Percentiles rank a stretch among this genome's conserved stretches.
These are phyloP conservation scores for Scenedesmus sp. DNA, from an alignment of 163 green algal species.

Conservation along the genomic window DNA sequence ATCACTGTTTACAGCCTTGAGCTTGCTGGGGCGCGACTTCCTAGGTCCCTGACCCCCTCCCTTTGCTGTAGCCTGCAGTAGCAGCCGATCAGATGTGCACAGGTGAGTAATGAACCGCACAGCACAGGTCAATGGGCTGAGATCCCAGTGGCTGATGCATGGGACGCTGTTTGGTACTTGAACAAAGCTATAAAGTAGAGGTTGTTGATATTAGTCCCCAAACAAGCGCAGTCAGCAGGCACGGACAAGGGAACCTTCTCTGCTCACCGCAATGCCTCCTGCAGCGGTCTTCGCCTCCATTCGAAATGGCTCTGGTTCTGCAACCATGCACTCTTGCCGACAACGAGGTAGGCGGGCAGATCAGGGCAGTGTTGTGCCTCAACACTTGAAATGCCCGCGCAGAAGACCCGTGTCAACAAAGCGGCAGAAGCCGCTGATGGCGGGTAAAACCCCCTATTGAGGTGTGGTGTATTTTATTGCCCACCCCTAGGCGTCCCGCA, in stretches of 20 bases:
- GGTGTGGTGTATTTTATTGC: not conserved
- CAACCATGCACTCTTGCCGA: not conserved
- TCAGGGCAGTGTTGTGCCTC: conserved; percentile 2
- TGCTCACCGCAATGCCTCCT: not conserved
- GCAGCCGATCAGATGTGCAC: not conserved
- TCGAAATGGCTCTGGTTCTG: not conserved
- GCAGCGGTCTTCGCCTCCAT: not conserved
- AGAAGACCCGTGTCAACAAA: not conserved
- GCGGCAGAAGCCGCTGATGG: not conserved
- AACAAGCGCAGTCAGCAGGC: not conserved
- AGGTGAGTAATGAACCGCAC: not conserved
- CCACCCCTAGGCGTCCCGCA: not conserved
- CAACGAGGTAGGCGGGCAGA: not conserved
- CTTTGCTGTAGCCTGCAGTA: not conserved
- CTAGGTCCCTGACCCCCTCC: not conserved
- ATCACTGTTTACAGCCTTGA: conserved; percentile 1
- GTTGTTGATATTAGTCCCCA: not conserved
- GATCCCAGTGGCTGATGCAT: not conserved
- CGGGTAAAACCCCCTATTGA: not conserved
- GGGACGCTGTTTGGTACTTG: not conserved
- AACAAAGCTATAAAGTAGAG: not conserved
- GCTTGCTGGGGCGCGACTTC: not conserved
- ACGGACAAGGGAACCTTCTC: not conserved
- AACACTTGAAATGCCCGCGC: conserved; percentile 13
- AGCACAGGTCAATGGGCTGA: conserved; percentile 2